Percentiles rank a stretch among this genome's conserved stretches.
These are phyloP conservation scores for Austroboletus festivus DNA, from an alignment of 768 basidiomycete genomes.

Conservation along the genomic window DNA sequence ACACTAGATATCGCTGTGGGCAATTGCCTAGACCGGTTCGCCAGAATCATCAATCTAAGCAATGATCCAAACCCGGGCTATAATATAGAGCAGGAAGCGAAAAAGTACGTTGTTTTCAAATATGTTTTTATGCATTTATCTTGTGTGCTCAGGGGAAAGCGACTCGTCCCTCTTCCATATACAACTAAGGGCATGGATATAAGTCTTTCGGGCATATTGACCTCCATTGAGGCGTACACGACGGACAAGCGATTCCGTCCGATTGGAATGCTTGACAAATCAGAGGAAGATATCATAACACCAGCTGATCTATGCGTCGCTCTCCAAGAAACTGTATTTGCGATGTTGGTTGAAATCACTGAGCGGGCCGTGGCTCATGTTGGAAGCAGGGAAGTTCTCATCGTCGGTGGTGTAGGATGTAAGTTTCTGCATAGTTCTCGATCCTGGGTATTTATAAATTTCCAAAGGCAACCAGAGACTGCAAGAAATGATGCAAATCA, in stretches of 20 bases:
- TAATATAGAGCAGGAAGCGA: constrained; percentile 96
- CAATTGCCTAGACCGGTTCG: constrained; percentile 97
- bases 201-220: constrained; percentile 90
- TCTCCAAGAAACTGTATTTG: constrained; percentile 93
- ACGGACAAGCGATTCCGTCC: constrained; percentile 79
- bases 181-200: constrained; percentile 99
- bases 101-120: constrained; percentile 51
- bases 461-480: constrained; percentile 82
- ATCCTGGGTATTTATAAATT: neutral
- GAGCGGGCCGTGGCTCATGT: constrained; percentile 99
- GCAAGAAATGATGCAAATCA: constrained; percentile 98
- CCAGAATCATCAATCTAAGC: constrained; percentile 87
- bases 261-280: constrained; percentile 35
- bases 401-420: constrained; percentile 99
- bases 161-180: constrained; percentile 83
- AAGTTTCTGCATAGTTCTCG: constrained; percentile 34
- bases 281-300: constrained; percentile 70
- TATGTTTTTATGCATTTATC: neutral
- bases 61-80: constrained; percentile 97
- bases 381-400: constrained; percentile 90
- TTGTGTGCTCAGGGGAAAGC: constrained; percentile 61
- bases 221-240: constrained; percentile 85
- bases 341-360: constrained; percentile 99
- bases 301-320: constrained; percentile 97
- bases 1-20: constrained; percentile 99